Evolutionary conservation across 2,329 filamentous ascomycete species (phyloP).

Genomic region (Zasmidium angulare): DNA sequence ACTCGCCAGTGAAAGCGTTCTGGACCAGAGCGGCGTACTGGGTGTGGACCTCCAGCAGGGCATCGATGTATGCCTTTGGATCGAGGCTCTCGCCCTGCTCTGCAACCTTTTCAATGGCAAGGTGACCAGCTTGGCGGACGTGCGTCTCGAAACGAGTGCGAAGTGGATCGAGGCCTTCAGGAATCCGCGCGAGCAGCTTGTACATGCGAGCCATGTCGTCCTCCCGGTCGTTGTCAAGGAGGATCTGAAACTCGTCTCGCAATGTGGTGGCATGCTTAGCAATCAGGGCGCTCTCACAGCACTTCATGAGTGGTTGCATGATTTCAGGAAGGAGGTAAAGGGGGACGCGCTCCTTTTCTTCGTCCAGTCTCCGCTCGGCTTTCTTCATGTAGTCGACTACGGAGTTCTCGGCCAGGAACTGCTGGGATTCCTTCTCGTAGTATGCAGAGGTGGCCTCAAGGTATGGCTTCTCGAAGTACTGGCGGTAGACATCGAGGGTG

Average conservation of each 20-base stretch:
- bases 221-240: constrained; percentile 90
- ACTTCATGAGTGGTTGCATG: constrained; percentile 75
- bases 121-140: constrained; percentile 83
- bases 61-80: constrained; percentile 74
- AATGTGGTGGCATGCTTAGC: constrained; percentile 82
- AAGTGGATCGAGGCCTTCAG: constrained; percentile 86
- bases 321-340: constrained; percentile 93
- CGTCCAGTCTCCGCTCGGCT: constrained; percentile 81
- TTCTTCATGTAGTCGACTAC: constrained; percentile 99
- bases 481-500: constrained; percentile 90
- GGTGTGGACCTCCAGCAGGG: constrained; percentile 88
- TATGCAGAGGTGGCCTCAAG: constrained; percentile 79
- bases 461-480: constrained; percentile 91
- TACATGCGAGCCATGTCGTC: constrained; percentile 98
- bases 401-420: constrained; percentile 93
- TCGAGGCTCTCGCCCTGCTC: constrained; percentile 86
- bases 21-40: constrained; percentile 91
- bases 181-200: constrained; percentile 81
- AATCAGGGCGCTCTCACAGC: constrained; percentile 86
- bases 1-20: constrained; percentile 89
- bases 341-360: constrained; percentile 90
- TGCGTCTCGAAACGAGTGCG: constrained; percentile 86
- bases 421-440: constrained; percentile 88
- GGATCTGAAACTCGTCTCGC: constrained; percentile 90
- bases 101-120: constrained; percentile 87